phyloP scores from a whole-genome alignment of 1,139 yeast genomes.

The Eremothecium sinecaudum region DNA sequence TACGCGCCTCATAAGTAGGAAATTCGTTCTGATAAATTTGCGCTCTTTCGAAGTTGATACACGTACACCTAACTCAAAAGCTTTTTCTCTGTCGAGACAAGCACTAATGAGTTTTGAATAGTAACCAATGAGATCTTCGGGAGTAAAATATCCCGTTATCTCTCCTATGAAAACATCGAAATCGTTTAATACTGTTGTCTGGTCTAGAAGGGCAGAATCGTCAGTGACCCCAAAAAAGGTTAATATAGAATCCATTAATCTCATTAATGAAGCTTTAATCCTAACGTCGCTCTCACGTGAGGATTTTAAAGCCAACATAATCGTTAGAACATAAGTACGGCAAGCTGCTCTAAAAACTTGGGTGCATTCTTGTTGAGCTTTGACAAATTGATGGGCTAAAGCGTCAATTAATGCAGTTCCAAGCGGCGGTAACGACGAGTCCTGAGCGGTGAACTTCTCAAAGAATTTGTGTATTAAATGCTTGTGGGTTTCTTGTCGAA shows the following conservation, averaged over 20 bases:
- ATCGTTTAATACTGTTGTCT: constrained; percentile 47
- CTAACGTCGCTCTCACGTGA: constrained; percentile 23
- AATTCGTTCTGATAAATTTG: constrained; percentile 17
- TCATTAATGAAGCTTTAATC: constrained; percentile 31
- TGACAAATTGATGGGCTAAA: constrained; percentile 40
- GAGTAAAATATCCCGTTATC: constrained; percentile 36
- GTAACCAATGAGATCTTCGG: constrained; percentile 34
- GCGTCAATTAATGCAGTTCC: constrained; percentile 44
- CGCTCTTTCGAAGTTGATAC: constrained; percentile 14
- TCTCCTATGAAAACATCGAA: constrained; percentile 46
- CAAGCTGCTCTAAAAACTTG: constrained; percentile 56
- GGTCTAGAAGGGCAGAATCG: constrained; percentile 47
- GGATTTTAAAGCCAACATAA: constrained; percentile 34
- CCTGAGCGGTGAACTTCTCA: constrained; percentile 10
- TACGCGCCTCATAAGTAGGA: constrained; percentile 17
- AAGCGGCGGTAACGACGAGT: constrained; percentile 33
- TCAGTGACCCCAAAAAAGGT: constrained; percentile 42
- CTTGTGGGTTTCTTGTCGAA: constrained; percentile 55
- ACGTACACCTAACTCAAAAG: constrained; percentile 8
- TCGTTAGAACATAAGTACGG: constrained; percentile 45
- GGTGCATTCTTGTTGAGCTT: constrained; percentile 51
- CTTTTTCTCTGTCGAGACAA: constrained; percentile 17
- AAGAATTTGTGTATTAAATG: constrained; percentile 46
- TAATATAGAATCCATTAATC: constrained; percentile 36
- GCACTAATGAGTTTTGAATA: constrained; percentile 15